Evolutionary conservation across 2,329 filamentous ascomycete species (phyloP).

Genomic region (Zalaria sp.): DNA sequence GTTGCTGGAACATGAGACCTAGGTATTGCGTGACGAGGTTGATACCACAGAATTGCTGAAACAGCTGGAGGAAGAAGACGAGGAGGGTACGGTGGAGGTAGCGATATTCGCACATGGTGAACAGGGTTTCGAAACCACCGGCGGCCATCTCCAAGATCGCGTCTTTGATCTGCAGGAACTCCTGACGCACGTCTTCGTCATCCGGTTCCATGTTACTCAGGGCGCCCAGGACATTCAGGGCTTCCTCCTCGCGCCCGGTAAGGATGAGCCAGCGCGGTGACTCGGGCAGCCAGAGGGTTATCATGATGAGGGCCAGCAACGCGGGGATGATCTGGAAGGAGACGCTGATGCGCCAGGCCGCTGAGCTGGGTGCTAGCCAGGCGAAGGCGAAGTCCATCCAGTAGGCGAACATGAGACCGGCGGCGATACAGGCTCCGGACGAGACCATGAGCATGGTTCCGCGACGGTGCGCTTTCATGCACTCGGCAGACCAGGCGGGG

Average conservation of each 20-base stretch:
- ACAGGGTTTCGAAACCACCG: slow-evolving; percentile 15
- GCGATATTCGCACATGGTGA: slow-evolving; percentile 25
- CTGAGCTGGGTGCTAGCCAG: slow-evolving; percentile 14
- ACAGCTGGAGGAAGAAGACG: slow-evolving; percentile 30
- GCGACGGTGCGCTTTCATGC: slow-evolving; percentile 29
- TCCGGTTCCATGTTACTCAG: slow-evolving; percentile 23
- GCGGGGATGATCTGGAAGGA: slow-evolving; percentile 17
- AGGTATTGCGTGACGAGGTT: slow-evolving; percentile 29
- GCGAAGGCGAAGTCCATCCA: slow-evolving; percentile 20
- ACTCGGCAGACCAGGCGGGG: slow-evolving; percentile 33
- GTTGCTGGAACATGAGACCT: slow-evolving; percentile 26
- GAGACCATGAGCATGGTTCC: slow-evolving; percentile 35
- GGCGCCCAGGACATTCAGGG: slow-evolving; percentile 17
- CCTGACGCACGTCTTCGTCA: slow-evolving; percentile 13
- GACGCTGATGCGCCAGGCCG: slow-evolving; percentile 17
- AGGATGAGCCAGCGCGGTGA: slow-evolving; percentile 21
- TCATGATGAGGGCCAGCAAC: slow-evolving; percentile 9
- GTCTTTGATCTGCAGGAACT: slow-evolving; percentile 19
- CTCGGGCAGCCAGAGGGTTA: slow-evolving; percentile 14
- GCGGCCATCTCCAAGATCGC: slow-evolving; percentile 21
- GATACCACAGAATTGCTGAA: slow-evolving; percentile 27
- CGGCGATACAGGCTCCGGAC: slow-evolving; percentile 30
- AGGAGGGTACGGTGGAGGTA: slow-evolving; percentile 29
- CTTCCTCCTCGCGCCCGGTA: slow-evolving; percentile 19
- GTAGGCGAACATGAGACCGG: slow-evolving; percentile 29